Evolutionary conservation across 495 filamentous ascomycete genomes (phyloP).

Genomic region (Hyaloscypha hepaticicola): DNA sequence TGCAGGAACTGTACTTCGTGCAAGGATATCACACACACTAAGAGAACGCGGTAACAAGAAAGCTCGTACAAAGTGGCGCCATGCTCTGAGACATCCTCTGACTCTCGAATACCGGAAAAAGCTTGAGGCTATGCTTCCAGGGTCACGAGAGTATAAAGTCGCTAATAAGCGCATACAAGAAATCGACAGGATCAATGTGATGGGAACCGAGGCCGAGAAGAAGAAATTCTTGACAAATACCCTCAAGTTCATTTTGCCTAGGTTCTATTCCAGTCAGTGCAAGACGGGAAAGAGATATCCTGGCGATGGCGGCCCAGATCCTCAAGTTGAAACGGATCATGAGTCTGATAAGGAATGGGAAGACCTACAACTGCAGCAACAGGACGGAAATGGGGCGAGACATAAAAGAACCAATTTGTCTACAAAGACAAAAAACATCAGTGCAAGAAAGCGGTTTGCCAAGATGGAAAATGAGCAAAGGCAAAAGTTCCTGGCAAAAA

Average conservation of each 20-base stretch:
- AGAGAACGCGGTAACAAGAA: neutral
- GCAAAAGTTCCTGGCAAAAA: no score
- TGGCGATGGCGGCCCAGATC: constrained; percentile 1
- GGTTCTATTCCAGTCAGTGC: neutral
- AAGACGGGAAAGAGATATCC: neutral
- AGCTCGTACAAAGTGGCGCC: constrained; percentile 5
- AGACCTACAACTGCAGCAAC: neutral
- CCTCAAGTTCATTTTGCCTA: constrained; percentile 5
- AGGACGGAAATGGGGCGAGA: no score
- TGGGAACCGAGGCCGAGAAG: neutral
- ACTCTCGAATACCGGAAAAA: neutral
- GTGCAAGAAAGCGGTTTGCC: no score
- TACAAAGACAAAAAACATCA: no score
- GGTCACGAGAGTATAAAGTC: constrained; percentile 2
- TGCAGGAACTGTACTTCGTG: constrained; percentile 9
- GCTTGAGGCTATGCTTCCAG: constrained; percentile 2
- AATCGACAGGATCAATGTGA: neutral
- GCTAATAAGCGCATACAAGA: neutral
- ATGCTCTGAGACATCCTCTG: constrained; percentile 8
- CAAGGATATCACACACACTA: neutral
- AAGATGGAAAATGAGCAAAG: no score
- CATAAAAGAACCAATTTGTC: no score
- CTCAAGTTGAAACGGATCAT: constrained; percentile 11
- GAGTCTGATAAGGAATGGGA: constrained; percentile 3
- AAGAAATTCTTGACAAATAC: constrained; percentile 7